Base-by-base conservation (phyloP, 2,329 filamentous ascomycete genomes). In the Orbilia oligospora region DNA sequence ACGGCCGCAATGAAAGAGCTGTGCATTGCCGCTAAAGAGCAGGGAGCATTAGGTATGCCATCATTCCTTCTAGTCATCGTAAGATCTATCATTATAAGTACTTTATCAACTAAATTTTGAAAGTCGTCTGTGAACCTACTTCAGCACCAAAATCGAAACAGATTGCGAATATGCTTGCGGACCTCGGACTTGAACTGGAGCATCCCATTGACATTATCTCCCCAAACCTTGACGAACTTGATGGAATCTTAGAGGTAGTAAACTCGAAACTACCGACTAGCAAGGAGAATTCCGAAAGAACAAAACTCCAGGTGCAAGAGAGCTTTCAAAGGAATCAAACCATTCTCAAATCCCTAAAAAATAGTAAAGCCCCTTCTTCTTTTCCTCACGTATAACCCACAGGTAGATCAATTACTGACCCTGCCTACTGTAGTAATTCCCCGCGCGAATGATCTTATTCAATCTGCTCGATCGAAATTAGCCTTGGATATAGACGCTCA, bases 71-170 rank as follows among this genome's bases (percentile, higher is more conserved):
- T 10, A 46, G n/a, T 2, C n/a, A 41, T 61, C 18, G 3, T 22
- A 41, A 41, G 6, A 30, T 30, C 27, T 30, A 30, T 6, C 27
- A 6, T 6, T 30, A 3, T 30, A 30, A 6, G 6, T 30, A 30
- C 3, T 30, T 30, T 30, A 30, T 6, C 6, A 30, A 30, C 3
- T n/a, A 30, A 30, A 30, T 30, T 30, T 30, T 6, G n/a, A 63
- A 33, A 78, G 75, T 72, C 36, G 68, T 64, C 24, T 78, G 75
- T 20, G 75, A 78, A 41, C 75, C 75, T 0, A 78, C 75, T 16
- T 78, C 75, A n/a, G 22, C 16, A 6, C 38, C 41, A 14, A 78
- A 78, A 65, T 9, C 55, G 9, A 16, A 22, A 4, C 41, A 44
- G 10, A 36, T 78, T 14, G 55, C 30, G 30, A 2, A 5, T 5